phyloP scores from a whole-genome alignment of 2,329 filamentous ascomycete species.

The Calonectria pseudoturangicola region DNA sequence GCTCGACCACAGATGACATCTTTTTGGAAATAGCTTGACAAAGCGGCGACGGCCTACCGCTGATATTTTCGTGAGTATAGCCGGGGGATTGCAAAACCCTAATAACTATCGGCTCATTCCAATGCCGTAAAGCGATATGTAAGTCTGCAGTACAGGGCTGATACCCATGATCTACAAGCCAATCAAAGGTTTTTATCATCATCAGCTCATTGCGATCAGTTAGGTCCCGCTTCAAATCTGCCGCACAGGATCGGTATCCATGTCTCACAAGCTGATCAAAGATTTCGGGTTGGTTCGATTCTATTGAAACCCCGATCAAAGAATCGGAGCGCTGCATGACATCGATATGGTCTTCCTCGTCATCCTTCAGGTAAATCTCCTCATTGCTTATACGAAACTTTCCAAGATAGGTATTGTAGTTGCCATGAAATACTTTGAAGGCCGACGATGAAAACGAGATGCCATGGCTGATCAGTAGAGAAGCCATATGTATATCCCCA shows the following conservation, averaged over 20 bases:
- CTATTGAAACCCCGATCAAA: too few relatives aligned
- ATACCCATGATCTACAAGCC: not conserved
- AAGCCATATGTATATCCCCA: not conserved
- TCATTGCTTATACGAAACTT: too few relatives aligned
- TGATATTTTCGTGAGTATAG: not conserved
- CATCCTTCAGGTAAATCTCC: too few relatives aligned
- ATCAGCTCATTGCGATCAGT: not conserved
- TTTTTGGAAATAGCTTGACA: not conserved
- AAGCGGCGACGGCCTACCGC: not conserved
- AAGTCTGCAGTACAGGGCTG: not conserved
- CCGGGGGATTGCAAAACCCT: not conserved
- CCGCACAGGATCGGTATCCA: too few relatives aligned
- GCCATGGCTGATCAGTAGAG: not conserved
- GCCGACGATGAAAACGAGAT: not conserved
- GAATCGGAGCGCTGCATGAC: too few relatives aligned
- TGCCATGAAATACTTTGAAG: not conserved
- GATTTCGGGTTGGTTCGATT: too few relatives aligned
- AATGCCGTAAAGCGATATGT: fast-evolving
- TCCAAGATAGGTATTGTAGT: too few relatives aligned
- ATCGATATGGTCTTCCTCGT: too few relatives aligned
- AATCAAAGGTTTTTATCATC: not conserved
- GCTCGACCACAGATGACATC: not conserved
- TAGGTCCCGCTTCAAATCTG: too few relatives aligned
- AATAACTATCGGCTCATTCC: not conserved
- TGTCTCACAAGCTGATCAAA: too few relatives aligned